Percentiles rank a stretch among this genome's conserved stretches.
Conservation (phyloP, 805 yeast species). For the Sugiyamaella chiloensis region DNA sequence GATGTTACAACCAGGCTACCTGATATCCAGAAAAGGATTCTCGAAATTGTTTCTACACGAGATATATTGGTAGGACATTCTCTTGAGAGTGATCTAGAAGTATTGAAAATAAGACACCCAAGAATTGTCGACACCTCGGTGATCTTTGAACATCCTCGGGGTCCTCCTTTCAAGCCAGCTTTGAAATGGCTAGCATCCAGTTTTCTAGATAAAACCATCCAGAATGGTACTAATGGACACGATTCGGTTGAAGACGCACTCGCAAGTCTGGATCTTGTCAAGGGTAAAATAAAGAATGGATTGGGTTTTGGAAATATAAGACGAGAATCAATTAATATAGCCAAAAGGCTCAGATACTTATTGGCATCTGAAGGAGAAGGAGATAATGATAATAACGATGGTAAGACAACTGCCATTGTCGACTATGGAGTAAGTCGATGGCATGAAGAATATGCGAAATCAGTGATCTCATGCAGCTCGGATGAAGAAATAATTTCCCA, state of each 20-base stretch:
- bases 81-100: conserved; percentile 74
- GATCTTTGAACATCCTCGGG: conserved; percentile 70
- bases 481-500: conserved; percentile 59
- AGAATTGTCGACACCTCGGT: conserved; percentile 76
- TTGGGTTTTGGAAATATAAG: conserved; percentile 51
- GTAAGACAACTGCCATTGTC: conserved; percentile 32
- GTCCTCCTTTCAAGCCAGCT: conserved; percentile 78
- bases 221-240: conserved; percentile 69
- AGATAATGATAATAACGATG: too few relatives aligned
- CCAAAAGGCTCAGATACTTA: conserved; percentile 12
- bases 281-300: conserved; percentile 68
- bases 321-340: conserved; percentile 12
- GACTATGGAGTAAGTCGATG: conserved; percentile 36
- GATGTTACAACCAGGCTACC: conserved; percentile 59
- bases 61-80: conserved; percentile 90
- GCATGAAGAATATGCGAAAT: conserved; percentile 34
- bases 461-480: conserved; percentile 44
- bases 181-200: conserved; percentile 64
- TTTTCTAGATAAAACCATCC: conserved; percentile 58
- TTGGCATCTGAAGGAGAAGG: neutral
- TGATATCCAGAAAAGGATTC: conserved; percentile 64
- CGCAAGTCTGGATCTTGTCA: conserved; percentile 74
- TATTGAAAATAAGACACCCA: conserved; percentile 68
- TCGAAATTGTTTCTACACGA: conserved; percentile 44
- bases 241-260: conserved; percentile 82